Evolutionary conservation across 257 asterid species (phyloP).

Genomic region (Nicotiana otophora): DNA sequence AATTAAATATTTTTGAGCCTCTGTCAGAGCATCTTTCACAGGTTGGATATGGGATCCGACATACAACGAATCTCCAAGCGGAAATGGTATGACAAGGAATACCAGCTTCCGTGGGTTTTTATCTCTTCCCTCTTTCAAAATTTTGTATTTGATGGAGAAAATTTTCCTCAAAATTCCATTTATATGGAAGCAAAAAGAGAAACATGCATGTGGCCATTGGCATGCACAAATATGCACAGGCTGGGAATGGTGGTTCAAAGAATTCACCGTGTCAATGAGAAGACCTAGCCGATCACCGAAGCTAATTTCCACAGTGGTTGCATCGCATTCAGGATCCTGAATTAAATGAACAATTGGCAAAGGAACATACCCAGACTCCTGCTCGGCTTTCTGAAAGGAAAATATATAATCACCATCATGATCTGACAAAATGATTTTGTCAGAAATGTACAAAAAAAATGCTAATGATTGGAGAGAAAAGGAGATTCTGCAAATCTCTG

Average conservation of each 20-base stretch:
- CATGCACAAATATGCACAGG: background rate
- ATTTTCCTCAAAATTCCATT: background rate
- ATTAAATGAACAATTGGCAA: constrained; percentile 84
- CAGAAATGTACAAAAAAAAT: background rate
- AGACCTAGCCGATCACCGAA: constrained; percentile 99
- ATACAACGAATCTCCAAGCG: background rate
- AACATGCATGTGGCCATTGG: background rate
- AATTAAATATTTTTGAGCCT: background rate
- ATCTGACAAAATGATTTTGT: background rate
- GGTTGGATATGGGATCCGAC: background rate
- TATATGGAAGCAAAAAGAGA: background rate
- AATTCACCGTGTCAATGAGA: constrained; percentile 80
- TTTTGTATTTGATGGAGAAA: background rate
- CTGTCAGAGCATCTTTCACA: background rate
- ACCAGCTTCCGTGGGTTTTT: background rate
- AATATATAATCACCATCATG: constrained; percentile 5
- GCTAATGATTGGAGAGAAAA: background rate
- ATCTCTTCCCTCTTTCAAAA: background rate
- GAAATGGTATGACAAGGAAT: background rate
- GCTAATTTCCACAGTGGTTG: constrained; percentile 84
- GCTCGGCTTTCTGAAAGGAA: constrained; percentile 38
- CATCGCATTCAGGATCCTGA: constrained; percentile 81
- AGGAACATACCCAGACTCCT: constrained; percentile 56
- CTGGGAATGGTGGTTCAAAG: background rate
- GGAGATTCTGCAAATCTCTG: background rate